Evolutionary conservation across 192 early-diverging fungal species (phyloP).

Genomic region (Chytriomyces sp.): DNA sequence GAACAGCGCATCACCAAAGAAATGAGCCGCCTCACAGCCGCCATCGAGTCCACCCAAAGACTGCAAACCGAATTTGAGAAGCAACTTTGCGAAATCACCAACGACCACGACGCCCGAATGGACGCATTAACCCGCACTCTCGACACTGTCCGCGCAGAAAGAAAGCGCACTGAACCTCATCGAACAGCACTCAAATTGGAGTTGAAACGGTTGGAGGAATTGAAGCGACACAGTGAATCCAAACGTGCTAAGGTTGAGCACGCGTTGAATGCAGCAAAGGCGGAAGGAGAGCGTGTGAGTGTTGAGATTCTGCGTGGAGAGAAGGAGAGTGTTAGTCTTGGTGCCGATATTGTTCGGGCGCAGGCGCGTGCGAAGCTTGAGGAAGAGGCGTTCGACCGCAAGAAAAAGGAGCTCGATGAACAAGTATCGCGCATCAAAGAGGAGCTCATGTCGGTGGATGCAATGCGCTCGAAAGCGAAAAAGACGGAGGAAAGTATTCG

Average conservation of each 20-base stretch:
- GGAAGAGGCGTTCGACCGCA: conserved; percentile 31
- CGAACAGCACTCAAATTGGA: conserved; percentile 15
- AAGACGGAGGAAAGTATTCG: conserved; percentile 12
- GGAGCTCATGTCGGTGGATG: conserved; percentile 23
- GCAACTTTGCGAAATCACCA: conserved; percentile 18
- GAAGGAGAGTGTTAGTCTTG: conserved; percentile 23
- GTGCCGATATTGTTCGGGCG: conserved; percentile 8
- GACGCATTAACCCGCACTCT: background rate
- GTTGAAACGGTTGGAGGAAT: conserved; percentile 26
- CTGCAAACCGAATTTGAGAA: conserved; percentile 23
- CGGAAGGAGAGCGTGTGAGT: conserved; percentile 16
- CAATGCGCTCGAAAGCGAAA: conserved; percentile 28
- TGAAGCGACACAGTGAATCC: conserved; percentile 18
- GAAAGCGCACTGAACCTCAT: conserved; percentile 13
- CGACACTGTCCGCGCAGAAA: conserved; percentile 19
- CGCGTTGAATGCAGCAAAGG: conserved; percentile 11
- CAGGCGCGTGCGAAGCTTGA: conserved; percentile 11
- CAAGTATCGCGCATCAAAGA: conserved; percentile 24
- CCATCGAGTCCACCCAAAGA: background rate
- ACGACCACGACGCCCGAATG: conserved; percentile 16
- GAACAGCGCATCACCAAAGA: background rate
- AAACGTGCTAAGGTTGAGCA: conserved; percentile 13
- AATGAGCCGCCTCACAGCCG: background rate
- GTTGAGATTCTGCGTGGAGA: conserved; percentile 5
- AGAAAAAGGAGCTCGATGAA: conserved; percentile 28